These are phyloP conservation scores for Tolypocladium album DNA, from an alignment of 2,329 filamentous ascomycete species.

Conservation along the genomic window DNA sequence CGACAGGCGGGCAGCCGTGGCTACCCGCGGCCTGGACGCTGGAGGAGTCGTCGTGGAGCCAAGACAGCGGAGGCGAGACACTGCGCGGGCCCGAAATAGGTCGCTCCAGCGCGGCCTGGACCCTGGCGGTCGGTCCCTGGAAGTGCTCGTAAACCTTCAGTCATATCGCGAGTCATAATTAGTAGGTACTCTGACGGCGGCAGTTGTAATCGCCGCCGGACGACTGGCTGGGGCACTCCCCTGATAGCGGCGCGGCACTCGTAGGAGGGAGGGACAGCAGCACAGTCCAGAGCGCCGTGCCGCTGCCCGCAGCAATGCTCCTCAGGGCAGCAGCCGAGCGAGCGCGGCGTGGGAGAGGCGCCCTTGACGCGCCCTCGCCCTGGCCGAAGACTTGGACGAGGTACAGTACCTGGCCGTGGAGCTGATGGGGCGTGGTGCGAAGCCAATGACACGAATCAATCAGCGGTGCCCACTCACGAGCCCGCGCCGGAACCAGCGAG, in stretches of 20 bases:
- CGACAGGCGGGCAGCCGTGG: background rate
- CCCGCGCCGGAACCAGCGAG: conserved; percentile 4
- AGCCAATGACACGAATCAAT: conserved; percentile 1
- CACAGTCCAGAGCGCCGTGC: too few relatives aligned
- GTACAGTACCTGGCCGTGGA: background rate
- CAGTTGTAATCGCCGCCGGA: background rate
- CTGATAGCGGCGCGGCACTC: background rate
- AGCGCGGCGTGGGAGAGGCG: background rate
- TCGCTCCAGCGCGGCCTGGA: background rate
- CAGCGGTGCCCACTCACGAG: background rate
- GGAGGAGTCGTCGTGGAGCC: background rate
- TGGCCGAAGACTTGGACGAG: background rate
- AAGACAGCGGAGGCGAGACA: background rate
- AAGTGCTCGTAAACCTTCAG: background rate
- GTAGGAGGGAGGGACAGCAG: too few relatives aligned
- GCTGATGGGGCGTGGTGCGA: background rate
- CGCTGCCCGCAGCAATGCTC: background rate
- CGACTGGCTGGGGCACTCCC: background rate
- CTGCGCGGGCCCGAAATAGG: background rate
- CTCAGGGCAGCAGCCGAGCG: background rate
- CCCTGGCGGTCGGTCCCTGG: background rate
- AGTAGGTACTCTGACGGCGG: background rate
- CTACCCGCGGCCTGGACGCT: background rate
- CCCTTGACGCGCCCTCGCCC: background rate
- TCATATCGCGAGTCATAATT: conserved; percentile 5